These are phyloP conservation scores for Neophaeococcomyces aloes DNA, from an alignment of 2,329 filamentous ascomycete species.

Conservation along the genomic window DNA sequence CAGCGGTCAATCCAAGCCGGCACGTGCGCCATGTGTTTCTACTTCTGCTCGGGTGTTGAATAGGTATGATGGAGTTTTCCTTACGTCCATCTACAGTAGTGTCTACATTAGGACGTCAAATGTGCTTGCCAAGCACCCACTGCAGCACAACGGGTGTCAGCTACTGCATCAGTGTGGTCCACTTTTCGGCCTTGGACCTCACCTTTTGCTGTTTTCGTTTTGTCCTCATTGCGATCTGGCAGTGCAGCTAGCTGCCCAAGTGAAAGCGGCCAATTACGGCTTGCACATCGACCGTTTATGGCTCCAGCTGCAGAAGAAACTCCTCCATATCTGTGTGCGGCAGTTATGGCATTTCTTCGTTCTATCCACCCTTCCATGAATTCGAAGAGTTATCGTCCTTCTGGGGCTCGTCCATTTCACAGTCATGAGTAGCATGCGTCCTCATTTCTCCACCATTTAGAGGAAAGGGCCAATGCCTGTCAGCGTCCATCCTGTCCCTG, in stretches of 20 bases:
- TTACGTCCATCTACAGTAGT: too few relatives aligned
- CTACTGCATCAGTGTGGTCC: neutral
- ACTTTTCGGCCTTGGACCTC: neutral
- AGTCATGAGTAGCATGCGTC: constrained; percentile 2
- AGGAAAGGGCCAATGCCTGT: constrained; percentile 4
- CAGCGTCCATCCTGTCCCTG: neutral
- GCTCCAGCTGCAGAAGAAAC: neutral
- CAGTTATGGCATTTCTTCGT: constrained; percentile 1
- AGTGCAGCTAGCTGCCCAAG: constrained; percentile 8
- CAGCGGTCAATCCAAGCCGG: too few relatives aligned
- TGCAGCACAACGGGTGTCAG: neutral
- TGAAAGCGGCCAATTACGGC: constrained; percentile 4
- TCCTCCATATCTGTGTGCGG: neutral
- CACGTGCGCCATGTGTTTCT: too few relatives aligned
- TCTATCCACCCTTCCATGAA: constrained; percentile 4
- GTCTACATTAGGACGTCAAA: neutral
- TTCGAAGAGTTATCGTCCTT: constrained; percentile 4
- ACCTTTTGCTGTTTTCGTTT: neutral
- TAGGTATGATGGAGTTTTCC: too few relatives aligned
- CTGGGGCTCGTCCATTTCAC: constrained; percentile 3
- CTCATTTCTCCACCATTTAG: neutral
- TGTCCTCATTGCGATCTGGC: neutral
- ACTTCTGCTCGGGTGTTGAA: too few relatives aligned
- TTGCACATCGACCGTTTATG: neutral
- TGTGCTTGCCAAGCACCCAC: constrained; percentile 4